Conservation (phyloP, 108 stramenopile genomes). For the Fistulifera pelliculosa region DNA sequence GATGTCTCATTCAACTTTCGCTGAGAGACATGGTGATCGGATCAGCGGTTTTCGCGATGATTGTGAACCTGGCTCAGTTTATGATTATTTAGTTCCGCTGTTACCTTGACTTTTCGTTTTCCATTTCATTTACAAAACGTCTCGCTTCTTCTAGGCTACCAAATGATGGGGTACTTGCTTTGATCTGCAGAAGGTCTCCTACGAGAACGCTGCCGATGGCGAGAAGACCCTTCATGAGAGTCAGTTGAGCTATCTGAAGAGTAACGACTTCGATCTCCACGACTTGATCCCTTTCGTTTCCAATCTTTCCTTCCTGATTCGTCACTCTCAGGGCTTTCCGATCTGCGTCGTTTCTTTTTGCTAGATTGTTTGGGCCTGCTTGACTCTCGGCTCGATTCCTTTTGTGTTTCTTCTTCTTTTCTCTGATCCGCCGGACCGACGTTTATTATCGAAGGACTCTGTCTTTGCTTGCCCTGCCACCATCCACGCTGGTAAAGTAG, state of each 20-base stretch:
- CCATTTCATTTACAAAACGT: slow-evolving; percentile 1
- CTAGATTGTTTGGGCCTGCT: not conserved
- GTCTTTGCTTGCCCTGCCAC: slow-evolving; percentile 15
- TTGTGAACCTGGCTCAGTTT: not conserved
- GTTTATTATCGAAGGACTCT: slow-evolving; percentile 8
- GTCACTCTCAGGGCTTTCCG: slow-evolving; percentile 9
- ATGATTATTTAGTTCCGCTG: not conserved
- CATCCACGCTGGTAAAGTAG: slow-evolving; percentile 63
- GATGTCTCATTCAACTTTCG: not conserved
- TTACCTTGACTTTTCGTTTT: slow-evolving; percentile 1
- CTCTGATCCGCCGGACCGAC: slow-evolving; percentile 7
- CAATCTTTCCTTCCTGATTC: not conserved
- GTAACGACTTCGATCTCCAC: slow-evolving; percentile 1
- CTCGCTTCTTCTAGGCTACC: slow-evolving; percentile 27
- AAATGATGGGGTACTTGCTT: slow-evolving; percentile 7
- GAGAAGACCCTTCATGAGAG: not conserved
- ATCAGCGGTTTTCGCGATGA: not conserved
- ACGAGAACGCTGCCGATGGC: no score
- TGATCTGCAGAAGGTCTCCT: no score
- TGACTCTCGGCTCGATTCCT: slow-evolving; percentile 7
- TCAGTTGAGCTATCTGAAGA: not conserved
- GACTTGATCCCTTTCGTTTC: no score
- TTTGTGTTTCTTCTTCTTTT: slow-evolving; percentile 8
- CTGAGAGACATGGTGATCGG: not conserved
- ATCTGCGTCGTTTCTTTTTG: slow-evolving; percentile 6